Evolutionary conservation across 345 rosid genomes (phyloP), one percentile per base, ranked within the genome.

Genomic region (Eutrema yunnanense): DNA sequence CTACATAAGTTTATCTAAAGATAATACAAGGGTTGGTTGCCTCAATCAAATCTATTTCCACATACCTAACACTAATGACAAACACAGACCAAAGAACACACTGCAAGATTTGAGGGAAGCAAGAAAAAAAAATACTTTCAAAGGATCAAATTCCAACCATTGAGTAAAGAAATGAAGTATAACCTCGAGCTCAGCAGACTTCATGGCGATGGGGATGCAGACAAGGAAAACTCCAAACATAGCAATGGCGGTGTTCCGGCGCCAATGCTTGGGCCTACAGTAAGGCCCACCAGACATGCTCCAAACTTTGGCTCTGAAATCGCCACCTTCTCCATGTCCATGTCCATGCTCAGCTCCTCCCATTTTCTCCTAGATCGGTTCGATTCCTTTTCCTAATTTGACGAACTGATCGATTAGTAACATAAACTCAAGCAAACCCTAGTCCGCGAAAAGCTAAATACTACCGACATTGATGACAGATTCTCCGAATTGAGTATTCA

Each of bases 211-310:
- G 43, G 99, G 98, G 60, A 95, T 87, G 81, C 99, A 90, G 48
- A 88, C 79, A 62, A 95, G 92, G 79, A 95, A 64, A 74, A 90
- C 62, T 8, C 98, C 97, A 46, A 80, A 81, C 96, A 95, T 86
- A 69, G 96, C 97, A 54, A 94, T 67, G 81, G 98, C 98, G 2
- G 98, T 94, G 78, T 94, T 94, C 66, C 98, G 93, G 69, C 82
- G 83, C 97, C 98, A 94, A 84, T 94, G 93, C 71, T 91, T 91
- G 40, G 97, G 98, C 66, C 97, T 77, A 86, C 98, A 91, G 79
- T 94, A 40, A 16, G 98, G 95, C 27, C 98, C 98, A 34, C 98
- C 98, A 50, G 82, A 5, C 96, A 91, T 88, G 79, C 87, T 91
- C 98, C 97, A 94, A 8, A 94, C 98, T 79, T 94, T 91, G 38